A percentile compares a stretch with the other conserved stretches of the same genome.
Evolutionary conservation across 2,329 filamentous ascomycete genomes (phyloP).

Genomic region (Myotisia sp.): DNA sequence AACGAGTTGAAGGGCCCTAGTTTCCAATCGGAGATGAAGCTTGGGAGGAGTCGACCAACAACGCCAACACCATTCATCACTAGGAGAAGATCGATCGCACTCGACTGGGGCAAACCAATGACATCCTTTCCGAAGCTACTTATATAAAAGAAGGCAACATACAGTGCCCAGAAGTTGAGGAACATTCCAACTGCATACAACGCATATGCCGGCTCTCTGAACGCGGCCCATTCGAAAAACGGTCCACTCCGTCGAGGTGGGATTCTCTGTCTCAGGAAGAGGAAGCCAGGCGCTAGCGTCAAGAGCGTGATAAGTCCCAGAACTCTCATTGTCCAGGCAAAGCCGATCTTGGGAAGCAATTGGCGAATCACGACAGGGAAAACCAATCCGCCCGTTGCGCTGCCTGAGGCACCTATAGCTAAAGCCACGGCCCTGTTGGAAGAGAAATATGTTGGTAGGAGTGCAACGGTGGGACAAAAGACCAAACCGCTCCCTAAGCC

Average conservation of each 20-base stretch:
- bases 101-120: conserved; percentile 28
- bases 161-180: conserved; percentile 39
- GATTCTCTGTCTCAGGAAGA: conserved; percentile 37
- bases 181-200: conserved; percentile 31
- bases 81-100: conserved; percentile 47
- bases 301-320: conserved; percentile 47
- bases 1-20: conserved; percentile 49
- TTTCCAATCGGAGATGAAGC: conserved; percentile 42
- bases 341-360: conserved; percentile 46
- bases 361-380: conserved; percentile 46
- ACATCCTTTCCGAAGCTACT: conserved; percentile 28
- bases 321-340: conserved; percentile 49
- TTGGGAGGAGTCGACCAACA: conserved; percentile 44
- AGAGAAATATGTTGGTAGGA: conserved; percentile 48
- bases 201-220: conserved; percentile 37
- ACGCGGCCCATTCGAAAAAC: conserved; percentile 38
- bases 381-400: conserved; percentile 47
- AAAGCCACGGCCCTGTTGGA: conserved; percentile 47
- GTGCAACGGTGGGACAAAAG: conserved; percentile 40
- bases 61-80: conserved; percentile 51
- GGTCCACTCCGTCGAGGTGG: conserved; percentile 38
- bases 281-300: conserved; percentile 26
- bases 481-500: conserved; percentile 43
- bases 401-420: conserved; percentile 45
- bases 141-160: conserved; percentile 40